A percentile compares a stretch with the other conserved stretches of the same genome.
These are phyloP conservation scores for Phellinidium pouzarii DNA, from an alignment of 1,284 basidiomycete species.

Conservation along the genomic window DNA sequence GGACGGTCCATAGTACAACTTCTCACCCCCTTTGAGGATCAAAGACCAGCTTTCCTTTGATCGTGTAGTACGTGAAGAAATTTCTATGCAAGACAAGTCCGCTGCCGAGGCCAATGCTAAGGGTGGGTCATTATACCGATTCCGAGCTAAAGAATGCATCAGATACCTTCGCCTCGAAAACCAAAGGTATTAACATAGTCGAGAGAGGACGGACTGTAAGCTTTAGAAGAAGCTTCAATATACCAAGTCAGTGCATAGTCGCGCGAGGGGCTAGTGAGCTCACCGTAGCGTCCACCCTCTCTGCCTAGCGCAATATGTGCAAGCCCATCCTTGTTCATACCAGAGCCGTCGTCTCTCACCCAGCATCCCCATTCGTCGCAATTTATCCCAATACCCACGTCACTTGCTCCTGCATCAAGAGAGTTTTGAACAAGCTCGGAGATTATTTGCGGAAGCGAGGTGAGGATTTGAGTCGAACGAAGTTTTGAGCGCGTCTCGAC, in stretches of 20 bases:
- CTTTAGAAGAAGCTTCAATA: constrained; percentile 62
- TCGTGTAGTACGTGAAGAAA: constrained; percentile 60
- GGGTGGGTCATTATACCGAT: not conserved
- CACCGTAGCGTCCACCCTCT: constrained; percentile 60
- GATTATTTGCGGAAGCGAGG: constrained; percentile 70
- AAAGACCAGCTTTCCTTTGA: constrained; percentile 35
- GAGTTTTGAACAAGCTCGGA: constrained; percentile 84
- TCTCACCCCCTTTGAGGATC: constrained; percentile 48
- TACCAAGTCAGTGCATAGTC: not conserved
- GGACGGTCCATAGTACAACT: constrained; percentile 65
- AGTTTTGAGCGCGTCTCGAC: constrained; percentile 53
- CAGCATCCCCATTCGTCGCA: constrained; percentile 70
- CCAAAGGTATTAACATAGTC: constrained; percentile 66
- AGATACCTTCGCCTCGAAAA: constrained; percentile 82
- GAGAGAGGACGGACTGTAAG: constrained; percentile 44
- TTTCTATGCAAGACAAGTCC: constrained; percentile 67
- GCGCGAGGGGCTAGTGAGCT: constrained; percentile 24
- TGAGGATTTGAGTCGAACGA: constrained; percentile 78
- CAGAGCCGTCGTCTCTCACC: constrained; percentile 78
- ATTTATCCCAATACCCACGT: constrained; percentile 60
- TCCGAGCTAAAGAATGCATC: not conserved
- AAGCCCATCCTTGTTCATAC: constrained; percentile 60
- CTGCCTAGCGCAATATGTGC: constrained; percentile 43
- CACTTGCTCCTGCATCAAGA: constrained; percentile 58
- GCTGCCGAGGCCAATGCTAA: constrained; percentile 79